A percentile compares a stretch with the other conserved stretches of the same genome.
Conservation (phyloP, 2,329 filamentous ascomycete genomes). For the Blastomyces silverae region DNA sequence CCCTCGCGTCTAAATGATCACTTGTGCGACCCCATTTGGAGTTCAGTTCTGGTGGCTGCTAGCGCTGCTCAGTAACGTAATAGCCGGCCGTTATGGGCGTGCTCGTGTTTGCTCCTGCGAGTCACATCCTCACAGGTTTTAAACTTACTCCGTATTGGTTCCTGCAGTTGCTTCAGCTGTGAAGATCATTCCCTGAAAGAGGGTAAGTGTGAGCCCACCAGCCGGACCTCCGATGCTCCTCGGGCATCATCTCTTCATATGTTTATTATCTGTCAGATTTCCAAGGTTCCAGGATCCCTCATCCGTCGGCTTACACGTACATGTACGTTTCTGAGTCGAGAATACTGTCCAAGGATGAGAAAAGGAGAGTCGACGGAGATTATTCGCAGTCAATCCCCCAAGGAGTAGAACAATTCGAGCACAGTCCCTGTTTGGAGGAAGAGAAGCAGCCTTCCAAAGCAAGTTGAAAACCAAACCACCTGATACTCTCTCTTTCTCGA, state of each 20-base stretch:
- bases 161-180: background rate
- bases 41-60: background rate
- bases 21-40: background rate
- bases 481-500: background rate
- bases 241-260: background rate
- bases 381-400: background rate
- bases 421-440: too few relatives aligned
- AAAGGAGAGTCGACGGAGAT: background rate
- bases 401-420: background rate
- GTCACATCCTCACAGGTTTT: background rate
- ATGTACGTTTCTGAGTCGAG: background rate
- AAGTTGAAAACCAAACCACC: background rate
- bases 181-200: background rate
- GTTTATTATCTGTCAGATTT: background rate
- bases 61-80: background rate
- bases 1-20: background rate
- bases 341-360: background rate
- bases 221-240: background rate
- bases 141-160: background rate
- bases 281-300: too few relatives aligned
- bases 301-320: too few relatives aligned
- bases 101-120: background rate
- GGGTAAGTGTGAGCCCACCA: background rate
- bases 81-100: background rate
- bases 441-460: background rate